These are phyloP conservation scores for Orbilia javanica DNA, from an alignment of 2,329 filamentous ascomycete genomes.

Conservation along the genomic window DNA sequence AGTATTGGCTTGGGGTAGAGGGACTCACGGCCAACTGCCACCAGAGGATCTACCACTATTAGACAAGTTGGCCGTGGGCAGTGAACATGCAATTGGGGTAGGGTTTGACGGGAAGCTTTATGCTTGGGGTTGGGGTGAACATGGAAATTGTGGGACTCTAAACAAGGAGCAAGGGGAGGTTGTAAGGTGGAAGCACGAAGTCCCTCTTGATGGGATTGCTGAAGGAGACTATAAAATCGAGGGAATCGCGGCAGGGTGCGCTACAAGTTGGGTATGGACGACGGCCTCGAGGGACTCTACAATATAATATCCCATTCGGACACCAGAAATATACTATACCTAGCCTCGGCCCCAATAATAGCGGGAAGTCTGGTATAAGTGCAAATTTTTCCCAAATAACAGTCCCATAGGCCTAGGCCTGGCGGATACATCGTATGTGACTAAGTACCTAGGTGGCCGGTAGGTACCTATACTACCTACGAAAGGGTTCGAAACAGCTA, in stretches of 20 bases:
- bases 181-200: conserved; percentile 76
- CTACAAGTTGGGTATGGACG: conserved; percentile 84
- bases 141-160: conserved; percentile 89
- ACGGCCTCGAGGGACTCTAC: not conserved
- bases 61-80: conserved; percentile 80
- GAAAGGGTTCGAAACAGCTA: not conserved
- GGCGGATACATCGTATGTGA: not conserved
- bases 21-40: conserved; percentile 85
- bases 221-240: conserved; percentile 69
- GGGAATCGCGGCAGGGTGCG: conserved; percentile 84
- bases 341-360: not conserved
- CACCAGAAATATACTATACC: not conserved
- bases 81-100: conserved; percentile 86
- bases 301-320: not conserved
- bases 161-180: conserved; percentile 71
- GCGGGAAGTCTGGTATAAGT: not conserved
- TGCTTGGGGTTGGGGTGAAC: conserved; percentile 96
- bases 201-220: conserved; percentile 73
- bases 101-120: conserved; percentile 71
- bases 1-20: conserved; percentile 81
- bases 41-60: conserved; percentile 73
- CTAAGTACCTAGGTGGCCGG: no score
- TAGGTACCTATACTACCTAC: not conserved
- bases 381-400: not conserved
- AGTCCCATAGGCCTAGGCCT: not conserved